Evolutionary conservation across 305 asterid genomes (phyloP), one percentile per base, ranked within the genome.

Genomic region (Caryopteris hybrid): DNA sequence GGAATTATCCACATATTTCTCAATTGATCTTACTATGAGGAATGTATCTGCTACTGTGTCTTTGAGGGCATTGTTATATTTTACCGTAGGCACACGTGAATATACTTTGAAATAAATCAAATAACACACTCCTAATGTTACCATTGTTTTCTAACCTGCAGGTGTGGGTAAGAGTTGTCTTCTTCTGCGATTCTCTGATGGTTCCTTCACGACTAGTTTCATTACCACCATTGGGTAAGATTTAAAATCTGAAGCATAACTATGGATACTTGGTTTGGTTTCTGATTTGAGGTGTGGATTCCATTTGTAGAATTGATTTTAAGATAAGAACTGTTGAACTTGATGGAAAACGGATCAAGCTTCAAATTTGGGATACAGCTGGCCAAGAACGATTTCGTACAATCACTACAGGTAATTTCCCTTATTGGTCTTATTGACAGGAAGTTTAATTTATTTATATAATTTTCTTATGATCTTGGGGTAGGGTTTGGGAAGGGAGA

Each of bases 111-210:
- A 64, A 58, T 43, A 14, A 8, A 8, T 9, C 1, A 31, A 3
- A n/a, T 27, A 5, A 27, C 33, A 5, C 33, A 27, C 2, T 27
- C 0, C 23, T 34, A 31, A 50, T n/a, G 62, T 54, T 18, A 50
- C 14, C 54, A 57, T 61, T 67, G 36, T 65, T 39, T 53, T 53
- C 41, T 66, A 21, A 66, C 70, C 53, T 74, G 66, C 89, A 85
- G 96, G 96, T 78, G 96, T 88, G 78, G 96, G 96, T 61, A 88
- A 88, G 85, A 88, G 93, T 86, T 86, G 96, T 69, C 84, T 88
- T 59, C 93, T 88, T 70, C 75, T 84, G 76, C 90, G 89, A 46
- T 86, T 88, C 78, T 86, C 96, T 43, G 93, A 88, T 73, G 93
- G 93, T 77, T 86, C 91, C 80, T 88, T 88, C 81, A 84, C 91